A percentile compares a stretch with the other conserved stretches of the same genome.
Conservation (phyloP, 2,329 filamentous ascomycete genomes). For the Peltaster fructicola region DNA sequence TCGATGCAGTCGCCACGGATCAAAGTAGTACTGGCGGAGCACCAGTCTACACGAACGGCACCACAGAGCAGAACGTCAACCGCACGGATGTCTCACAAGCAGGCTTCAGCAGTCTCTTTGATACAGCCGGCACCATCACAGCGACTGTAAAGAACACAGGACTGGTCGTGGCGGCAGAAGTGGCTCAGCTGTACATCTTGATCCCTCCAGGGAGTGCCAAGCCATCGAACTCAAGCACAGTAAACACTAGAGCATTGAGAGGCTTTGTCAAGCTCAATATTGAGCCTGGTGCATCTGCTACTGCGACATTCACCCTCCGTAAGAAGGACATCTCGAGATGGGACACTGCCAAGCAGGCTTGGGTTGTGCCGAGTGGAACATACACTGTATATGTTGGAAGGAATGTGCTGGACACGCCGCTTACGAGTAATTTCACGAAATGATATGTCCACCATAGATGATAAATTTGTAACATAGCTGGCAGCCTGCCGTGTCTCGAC, state of each 20-base stretch:
- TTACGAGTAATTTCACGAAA: conserved; percentile 11
- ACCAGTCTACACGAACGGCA: conserved; percentile 14
- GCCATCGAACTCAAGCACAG: conserved; percentile 38
- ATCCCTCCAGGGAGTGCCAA: conserved; percentile 24
- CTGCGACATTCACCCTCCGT: conserved; percentile 21
- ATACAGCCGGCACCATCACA: conserved; percentile 30
- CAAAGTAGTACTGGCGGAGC: conserved; percentile 5
- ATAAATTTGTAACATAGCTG: too few relatives aligned
- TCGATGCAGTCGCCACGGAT: conserved; percentile 13
- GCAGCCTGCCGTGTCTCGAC: too few relatives aligned
- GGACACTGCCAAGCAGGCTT: conserved; percentile 31
- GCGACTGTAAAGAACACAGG: conserved; percentile 36
- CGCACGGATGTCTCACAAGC: conserved; percentile 10
- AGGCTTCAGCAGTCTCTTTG: conserved; percentile 25
- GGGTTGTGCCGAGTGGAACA: conserved; percentile 28
- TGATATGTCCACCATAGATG: too few relatives aligned
- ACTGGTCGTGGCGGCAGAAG: conserved; percentile 30
- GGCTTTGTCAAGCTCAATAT: conserved; percentile 18
- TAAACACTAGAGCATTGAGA: conserved; percentile 14
- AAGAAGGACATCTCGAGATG: conserved; percentile 32
- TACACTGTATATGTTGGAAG: conserved; percentile 31
- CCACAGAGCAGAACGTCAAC: conserved; percentile 12
- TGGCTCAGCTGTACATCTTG: conserved; percentile 30
- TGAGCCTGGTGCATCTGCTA: conserved; percentile 13
- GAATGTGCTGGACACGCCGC: conserved; percentile 18